Percentiles rank a stretch among this genome's conserved stretches.
phyloP scores from a whole-genome alignment of 208 protist species.

The Leishmania gerbilli region DNA sequence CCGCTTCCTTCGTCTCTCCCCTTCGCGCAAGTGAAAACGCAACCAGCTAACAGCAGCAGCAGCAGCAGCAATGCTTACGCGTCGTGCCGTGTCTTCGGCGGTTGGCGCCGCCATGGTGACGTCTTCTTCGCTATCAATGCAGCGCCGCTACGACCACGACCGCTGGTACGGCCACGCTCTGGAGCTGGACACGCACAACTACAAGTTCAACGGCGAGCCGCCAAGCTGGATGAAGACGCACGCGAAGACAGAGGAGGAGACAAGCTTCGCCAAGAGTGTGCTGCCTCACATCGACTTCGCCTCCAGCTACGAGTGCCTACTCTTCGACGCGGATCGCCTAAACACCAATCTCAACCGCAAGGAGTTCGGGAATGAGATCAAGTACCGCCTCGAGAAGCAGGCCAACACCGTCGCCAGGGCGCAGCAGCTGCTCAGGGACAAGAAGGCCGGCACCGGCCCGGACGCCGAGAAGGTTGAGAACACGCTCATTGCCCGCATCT shows the following conservation, averaged over 20 bases:
- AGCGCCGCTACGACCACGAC: constrained; percentile 80
- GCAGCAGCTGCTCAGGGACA: constrained; percentile 82
- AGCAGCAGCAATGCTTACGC: constrained; percentile 46
- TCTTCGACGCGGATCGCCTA: constrained; percentile 86
- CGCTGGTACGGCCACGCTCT: constrained; percentile 88
- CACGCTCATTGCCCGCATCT: constrained; percentile 80
- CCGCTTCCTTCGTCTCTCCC: not conserved
- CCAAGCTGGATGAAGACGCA: constrained; percentile 74
- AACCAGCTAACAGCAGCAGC: too few relatives aligned
- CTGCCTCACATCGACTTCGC: constrained; percentile 86
- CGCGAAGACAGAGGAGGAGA: constrained; percentile 83
- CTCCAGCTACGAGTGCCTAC: constrained; percentile 80
- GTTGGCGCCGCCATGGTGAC: constrained; percentile 34
- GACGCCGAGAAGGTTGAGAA: constrained; percentile 67
- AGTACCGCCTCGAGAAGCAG: constrained; percentile 86
- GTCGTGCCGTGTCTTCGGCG: constrained; percentile 48
- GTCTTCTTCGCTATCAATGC: constrained; percentile 40
- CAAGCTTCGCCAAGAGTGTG: constrained; percentile 69
- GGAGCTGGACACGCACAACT: constrained; percentile 84
- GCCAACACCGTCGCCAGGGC: constrained; percentile 83
- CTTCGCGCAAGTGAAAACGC: not conserved
- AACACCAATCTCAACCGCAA: constrained; percentile 82
- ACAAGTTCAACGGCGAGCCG: constrained; percentile 84
- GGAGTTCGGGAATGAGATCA: constrained; percentile 89
- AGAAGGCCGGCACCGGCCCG: constrained; percentile 33